Base-by-base conservation (phyloP, 495 filamentous ascomycete species). In the Neurospora africana region DNA sequence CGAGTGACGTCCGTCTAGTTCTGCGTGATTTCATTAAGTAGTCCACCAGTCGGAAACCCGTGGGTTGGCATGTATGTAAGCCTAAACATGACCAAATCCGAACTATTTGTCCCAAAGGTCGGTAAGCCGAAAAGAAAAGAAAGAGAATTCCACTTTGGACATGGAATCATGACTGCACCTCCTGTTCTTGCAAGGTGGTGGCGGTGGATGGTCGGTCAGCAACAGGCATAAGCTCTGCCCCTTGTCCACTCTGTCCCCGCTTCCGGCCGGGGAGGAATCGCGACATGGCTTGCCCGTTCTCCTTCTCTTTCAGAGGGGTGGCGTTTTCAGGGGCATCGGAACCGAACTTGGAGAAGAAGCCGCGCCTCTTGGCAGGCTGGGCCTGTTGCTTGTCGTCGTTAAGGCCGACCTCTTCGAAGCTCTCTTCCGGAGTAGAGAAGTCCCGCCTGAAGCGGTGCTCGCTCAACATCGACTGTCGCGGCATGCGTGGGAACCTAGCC, bases 381-480 rank as follows among this genome's bases (percentile, higher is more conserved):
- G 73, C 85, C 58, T 86, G 84, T 70, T 86, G 79, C 44, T 69
- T 58, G 5, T 74, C 92, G 72, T 95, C 95, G 67, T 91, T 89
- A 21, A 99, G 83, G 0, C 92, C 93, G 5, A 99, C 92, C 8
- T 99, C 96, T 78, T 98, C 95, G 77, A 98, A 97, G 36, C 82
- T 79, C 75, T 94, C 92, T 71, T 94, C 92, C 43, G 88, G 86
- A 70, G 88, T 90, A 23, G 88, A 82, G 37, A 86, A 83, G 39
- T 87, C 84, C 74, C 81, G 80, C 67, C 85, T 85, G 76, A 85
- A 87, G 33, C 77, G 81, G 11, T 83, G 87, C 73, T 83, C 84
- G 70, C 79, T 84, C 47, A 88, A 79, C 53, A 82, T 83, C 65
- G 85, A 85, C 53, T 65, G 53, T 71, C 86, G 85, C 61, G 87